Conservation (phyloP, 2,329 filamentous ascomycete species). For the Fusarium heterosporum region DNA sequence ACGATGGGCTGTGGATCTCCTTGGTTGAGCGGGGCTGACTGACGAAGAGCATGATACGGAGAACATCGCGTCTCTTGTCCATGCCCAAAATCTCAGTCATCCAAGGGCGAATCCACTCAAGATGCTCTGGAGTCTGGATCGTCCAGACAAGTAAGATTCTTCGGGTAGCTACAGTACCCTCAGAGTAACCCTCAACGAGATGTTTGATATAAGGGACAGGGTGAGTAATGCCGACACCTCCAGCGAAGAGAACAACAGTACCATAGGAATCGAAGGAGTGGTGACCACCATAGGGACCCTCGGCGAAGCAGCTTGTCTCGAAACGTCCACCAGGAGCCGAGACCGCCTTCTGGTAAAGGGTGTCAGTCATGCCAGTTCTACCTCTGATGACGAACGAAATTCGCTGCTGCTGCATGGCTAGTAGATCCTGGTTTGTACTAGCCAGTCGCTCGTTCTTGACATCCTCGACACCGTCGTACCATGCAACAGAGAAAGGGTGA, state of each 20-base stretch:
- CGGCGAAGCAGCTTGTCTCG: constrained; percentile 73
- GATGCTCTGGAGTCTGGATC: constrained; percentile 81
- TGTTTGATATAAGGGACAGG: constrained; percentile 80
- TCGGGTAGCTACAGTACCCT: constrained; percentile 76
- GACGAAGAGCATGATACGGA: constrained; percentile 83
- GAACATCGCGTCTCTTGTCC: constrained; percentile 77
- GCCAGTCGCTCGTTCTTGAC: constrained; percentile 65
- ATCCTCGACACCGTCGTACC: constrained; percentile 74
- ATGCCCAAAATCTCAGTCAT: constrained; percentile 84
- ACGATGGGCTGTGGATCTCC: constrained; percentile 82
- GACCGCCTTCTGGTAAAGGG: constrained; percentile 75
- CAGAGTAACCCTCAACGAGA: constrained; percentile 74
- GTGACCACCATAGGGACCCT: constrained; percentile 81
- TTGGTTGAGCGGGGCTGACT: constrained; percentile 79
- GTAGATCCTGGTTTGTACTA: constrained; percentile 69
- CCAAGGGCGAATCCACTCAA: constrained; percentile 86
- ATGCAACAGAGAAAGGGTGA: constrained; percentile 83
- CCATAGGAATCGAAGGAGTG: constrained; percentile 80
- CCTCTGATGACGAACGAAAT: constrained; percentile 80
- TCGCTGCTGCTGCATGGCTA: constrained; percentile 69
- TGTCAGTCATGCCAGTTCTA: constrained; percentile 78
- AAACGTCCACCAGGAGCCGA: constrained; percentile 71
- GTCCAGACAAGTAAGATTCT: constrained; percentile 82
- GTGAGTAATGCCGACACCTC: constrained; percentile 84
- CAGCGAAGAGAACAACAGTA: constrained; percentile 82